Conservation (phyloP, 2,329 filamentous ascomycete species). For the Penicillium sp. region DNA sequence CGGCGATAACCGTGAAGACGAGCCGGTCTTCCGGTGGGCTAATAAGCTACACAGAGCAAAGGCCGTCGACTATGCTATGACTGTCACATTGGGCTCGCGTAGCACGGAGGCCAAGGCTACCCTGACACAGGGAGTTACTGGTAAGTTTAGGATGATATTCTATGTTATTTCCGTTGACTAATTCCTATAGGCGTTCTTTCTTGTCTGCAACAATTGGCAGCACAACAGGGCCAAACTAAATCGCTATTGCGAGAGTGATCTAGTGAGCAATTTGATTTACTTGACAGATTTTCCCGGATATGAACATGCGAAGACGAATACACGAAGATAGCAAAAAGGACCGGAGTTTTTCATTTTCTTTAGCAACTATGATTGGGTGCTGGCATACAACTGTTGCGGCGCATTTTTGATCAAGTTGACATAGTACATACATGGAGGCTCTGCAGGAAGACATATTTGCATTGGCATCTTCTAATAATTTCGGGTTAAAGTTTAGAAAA, state of each 20-base stretch:
- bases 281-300: not conserved
- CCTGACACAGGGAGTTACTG: slow-evolving; percentile 86
- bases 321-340: slow-evolving; percentile 12
- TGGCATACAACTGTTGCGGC: slow-evolving; percentile 1
- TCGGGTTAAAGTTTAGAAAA: not conserved
- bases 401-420: not conserved
- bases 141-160: slow-evolving; percentile 51
- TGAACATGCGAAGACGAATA: slow-evolving; percentile 13
- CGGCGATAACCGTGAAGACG: slow-evolving; percentile 89
- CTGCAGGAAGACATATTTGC: slow-evolving; percentile 1
- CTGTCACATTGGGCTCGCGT: slow-evolving; percentile 80
- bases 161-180: slow-evolving; percentile 14
- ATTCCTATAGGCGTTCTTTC: slow-evolving; percentile 50
- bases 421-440: slow-evolving; percentile 1
- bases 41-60: slow-evolving; percentile 67
- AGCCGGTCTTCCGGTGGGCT: slow-evolving; percentile 92
- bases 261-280: not conserved
- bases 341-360: slow-evolving; percentile 11
- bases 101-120: slow-evolving; percentile 87
- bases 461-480: not conserved
- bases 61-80: slow-evolving; percentile 68
- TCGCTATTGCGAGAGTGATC: slow-evolving; percentile 19
- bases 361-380: slow-evolving; percentile 1
- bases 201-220: slow-evolving; percentile 54
- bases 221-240: slow-evolving; percentile 16